Percentiles rank a stretch among this genome's conserved stretches.
phyloP scores from a whole-genome alignment of 305 asterid genomes.

The Fraxinus angustifolia region DNA sequence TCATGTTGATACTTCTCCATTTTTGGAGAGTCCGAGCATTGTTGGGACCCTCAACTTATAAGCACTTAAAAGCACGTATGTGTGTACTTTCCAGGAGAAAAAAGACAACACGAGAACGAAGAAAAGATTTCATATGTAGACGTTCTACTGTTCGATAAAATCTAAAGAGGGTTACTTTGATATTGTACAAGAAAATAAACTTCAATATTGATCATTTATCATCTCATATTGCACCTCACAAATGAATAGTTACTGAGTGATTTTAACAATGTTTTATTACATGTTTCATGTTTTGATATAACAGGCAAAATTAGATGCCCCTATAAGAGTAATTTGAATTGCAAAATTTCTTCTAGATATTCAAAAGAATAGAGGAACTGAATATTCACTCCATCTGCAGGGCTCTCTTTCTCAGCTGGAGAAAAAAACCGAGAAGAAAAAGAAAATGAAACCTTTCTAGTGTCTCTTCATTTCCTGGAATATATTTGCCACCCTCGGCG shows the following conservation, averaged over 20 bases:
- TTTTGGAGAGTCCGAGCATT: no score
- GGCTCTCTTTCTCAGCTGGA: constrained; percentile 8
- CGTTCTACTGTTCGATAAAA: neutral
- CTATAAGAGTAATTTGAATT: neutral
- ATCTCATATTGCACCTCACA: constrained; percentile 9
- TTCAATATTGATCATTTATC: constrained; percentile 6
- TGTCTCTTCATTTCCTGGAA: constrained; percentile 90
- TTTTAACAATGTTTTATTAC: neutral
- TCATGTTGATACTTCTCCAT: no score
- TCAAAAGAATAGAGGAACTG: constrained; percentile 23
- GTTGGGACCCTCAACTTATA: neutral
- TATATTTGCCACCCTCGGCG: constrained; percentile 73
- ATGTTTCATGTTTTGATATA: constrained; percentile 19
- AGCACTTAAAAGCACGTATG: neutral
- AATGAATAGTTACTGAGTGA: constrained; percentile 1
- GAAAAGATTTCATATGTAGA: neutral
- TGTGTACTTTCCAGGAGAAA: neutral
- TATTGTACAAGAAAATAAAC: constrained; percentile 2
- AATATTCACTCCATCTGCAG: neutral
- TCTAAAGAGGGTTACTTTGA: neutral
- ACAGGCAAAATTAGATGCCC: neutral
- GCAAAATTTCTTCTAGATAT: constrained; percentile 8
- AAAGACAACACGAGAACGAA: neutral
- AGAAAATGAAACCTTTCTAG: constrained; percentile 33
- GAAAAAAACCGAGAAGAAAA: constrained; percentile 13